Evolutionary conservation across 2,329 filamentous ascomycete genomes (phyloP).

Genomic region (Eurotiales sp.): DNA sequence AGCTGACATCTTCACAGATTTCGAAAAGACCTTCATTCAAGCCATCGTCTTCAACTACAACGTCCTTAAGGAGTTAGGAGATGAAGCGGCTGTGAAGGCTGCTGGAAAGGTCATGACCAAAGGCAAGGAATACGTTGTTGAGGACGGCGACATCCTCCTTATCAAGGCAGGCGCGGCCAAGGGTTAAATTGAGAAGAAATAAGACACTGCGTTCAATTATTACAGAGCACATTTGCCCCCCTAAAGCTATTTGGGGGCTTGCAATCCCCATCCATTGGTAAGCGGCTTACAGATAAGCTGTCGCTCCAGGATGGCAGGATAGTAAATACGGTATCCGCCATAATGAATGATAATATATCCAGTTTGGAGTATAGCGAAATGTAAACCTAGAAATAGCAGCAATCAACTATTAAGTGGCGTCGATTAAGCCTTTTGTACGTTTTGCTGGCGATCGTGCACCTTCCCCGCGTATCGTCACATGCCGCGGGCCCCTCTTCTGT

Average conservation of each 20-base stretch:
- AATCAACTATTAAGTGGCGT: neutral
- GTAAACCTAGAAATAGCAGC: neutral
- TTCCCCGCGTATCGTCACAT: constrained; percentile 24
- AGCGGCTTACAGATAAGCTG: neutral
- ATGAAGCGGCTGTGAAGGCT: constrained; percentile 82
- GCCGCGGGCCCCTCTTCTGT: constrained; percentile 4
- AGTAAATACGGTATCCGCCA: constrained; percentile 8
- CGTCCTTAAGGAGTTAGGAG: constrained; percentile 76
- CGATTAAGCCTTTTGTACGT: neutral
- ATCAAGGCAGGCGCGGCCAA: constrained; percentile 67
- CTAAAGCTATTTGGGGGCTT: constrained; percentile 1
- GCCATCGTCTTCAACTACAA: constrained; percentile 88
- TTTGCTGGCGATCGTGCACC: constrained; percentile 10
- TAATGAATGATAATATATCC: neutral
- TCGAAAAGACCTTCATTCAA: constrained; percentile 99
- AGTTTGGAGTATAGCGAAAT: neutral
- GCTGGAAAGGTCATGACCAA: constrained; percentile 98
- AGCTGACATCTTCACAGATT: constrained; percentile 53
- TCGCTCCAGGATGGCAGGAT: neutral
- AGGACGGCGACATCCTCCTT: constrained; percentile 63
- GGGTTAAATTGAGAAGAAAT: constrained; percentile 24
- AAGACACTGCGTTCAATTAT: neutral
- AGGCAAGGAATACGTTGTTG: constrained; percentile 82
- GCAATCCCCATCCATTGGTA: neutral
- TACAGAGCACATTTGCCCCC: constrained; percentile 1